Percentiles rank a stretch among this genome's conserved stretches.
phyloP scores from a whole-genome alignment of 108 stramenopile genomes.

The Cyclotella choctawhatcheeana region DNA sequence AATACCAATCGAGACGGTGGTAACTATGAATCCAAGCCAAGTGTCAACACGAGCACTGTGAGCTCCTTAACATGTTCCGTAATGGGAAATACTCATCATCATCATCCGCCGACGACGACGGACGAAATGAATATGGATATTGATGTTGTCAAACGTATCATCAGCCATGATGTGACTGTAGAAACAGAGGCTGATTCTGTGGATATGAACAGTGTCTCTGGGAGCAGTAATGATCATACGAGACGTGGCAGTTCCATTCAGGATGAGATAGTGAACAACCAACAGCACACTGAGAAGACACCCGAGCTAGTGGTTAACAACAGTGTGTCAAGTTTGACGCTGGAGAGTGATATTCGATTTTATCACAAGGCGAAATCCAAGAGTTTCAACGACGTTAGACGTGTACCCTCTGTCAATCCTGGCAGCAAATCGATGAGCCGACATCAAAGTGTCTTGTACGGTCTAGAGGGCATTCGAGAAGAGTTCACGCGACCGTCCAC shows the following conservation, averaged over 20 bases:
- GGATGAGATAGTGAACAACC: slow-evolving; percentile 6
- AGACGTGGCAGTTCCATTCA: background rate
- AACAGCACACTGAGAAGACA: background rate
- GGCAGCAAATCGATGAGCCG: slow-evolving; percentile 2
- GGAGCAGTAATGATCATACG: background rate
- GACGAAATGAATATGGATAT: background rate
- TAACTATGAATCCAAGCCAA: slow-evolving; percentile 5
- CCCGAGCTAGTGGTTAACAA: background rate
- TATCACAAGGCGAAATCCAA: background rate
- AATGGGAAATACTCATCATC: too few species aligned
- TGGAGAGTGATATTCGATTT: background rate
- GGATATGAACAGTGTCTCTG: background rate
- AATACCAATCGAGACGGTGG: background rate
- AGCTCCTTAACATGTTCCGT: slow-evolving; percentile 1
- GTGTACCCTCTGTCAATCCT: background rate
- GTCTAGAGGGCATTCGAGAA: slow-evolving; percentile 1
- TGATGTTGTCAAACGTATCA: background rate
- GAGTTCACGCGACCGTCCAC: background rate
- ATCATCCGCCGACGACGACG: too few species aligned
- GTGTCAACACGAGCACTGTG: background rate
- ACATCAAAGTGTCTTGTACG: background rate
- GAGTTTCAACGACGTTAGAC: background rate
- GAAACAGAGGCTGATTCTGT: slow-evolving; percentile 5
- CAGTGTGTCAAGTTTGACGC: slow-evolving; percentile 5
- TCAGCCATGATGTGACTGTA: background rate